Conservation (phyloP, 441 rosid species). For the Capsella rubella region DNA sequence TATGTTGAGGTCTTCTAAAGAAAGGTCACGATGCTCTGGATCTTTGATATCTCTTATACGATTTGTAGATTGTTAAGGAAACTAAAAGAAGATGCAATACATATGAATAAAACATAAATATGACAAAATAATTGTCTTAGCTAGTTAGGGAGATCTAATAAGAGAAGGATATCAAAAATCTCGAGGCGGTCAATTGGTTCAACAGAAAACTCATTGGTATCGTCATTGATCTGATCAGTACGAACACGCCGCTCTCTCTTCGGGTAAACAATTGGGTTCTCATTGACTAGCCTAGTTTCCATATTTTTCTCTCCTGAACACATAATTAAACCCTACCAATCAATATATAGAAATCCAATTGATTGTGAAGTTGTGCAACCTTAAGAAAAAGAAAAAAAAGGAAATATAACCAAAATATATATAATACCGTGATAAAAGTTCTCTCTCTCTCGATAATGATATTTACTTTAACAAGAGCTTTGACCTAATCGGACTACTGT, state of each 20-base stretch:
- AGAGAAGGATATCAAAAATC: slow-evolving; percentile 75
- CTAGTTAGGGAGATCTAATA: no score
- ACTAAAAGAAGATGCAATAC: not conserved
- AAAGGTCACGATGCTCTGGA: slow-evolving; percentile 73
- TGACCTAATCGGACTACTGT: not conserved
- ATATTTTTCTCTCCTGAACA: slow-evolving; percentile 33
- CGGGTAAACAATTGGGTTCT: slow-evolving; percentile 69
- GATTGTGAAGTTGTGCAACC: no score
- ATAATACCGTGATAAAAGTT: not conserved
- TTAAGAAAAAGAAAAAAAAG: no score
- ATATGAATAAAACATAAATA: not conserved
- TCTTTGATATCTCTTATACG: slow-evolving; percentile 89
- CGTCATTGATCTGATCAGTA: slow-evolving; percentile 17
- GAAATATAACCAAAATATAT: not conserved
- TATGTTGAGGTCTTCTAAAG: slow-evolving; percentile 77
- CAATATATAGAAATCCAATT: no score
- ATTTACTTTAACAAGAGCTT: not conserved
- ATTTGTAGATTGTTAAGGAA: slow-evolving; percentile 61
- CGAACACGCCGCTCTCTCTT: slow-evolving; percentile 64
- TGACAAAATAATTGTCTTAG: not conserved
- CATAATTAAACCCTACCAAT: not conserved
- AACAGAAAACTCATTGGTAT: slow-evolving; percentile 59
- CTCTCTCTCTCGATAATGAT: not conserved
- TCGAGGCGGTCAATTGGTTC: slow-evolving; percentile 77
- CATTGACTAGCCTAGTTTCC: slow-evolving; percentile 66